These are phyloP conservation scores for Eragrostis curvula DNA, from an alignment of 176 grass and related monocot genomes.

Conservation along the genomic window DNA sequence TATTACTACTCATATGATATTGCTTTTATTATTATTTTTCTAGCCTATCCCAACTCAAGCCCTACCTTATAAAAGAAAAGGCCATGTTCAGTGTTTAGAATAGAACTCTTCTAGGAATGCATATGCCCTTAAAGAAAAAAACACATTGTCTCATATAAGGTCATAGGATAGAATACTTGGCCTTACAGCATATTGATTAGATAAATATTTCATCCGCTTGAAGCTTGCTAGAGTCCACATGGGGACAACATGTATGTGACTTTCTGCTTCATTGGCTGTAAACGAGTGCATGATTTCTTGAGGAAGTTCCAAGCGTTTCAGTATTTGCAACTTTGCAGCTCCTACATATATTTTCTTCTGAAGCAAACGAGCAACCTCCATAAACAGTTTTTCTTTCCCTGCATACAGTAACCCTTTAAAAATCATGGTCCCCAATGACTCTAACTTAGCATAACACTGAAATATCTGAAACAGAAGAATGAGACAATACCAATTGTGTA, in stretches of 20 bases:
- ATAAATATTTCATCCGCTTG: constrained; percentile 85
- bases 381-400: constrained; percentile 93
- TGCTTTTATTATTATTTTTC: not conserved
- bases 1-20: not conserved
- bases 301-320: constrained; percentile 72
- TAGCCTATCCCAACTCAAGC: too few species aligned
- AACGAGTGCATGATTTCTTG: constrained; percentile 89
- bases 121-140: not conserved
- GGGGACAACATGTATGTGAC: constrained; percentile 96
- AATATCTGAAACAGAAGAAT: constrained; percentile 22
- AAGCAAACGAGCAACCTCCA: constrained; percentile 85
- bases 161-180: constrained; percentile 11
- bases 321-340: constrained; percentile 72
- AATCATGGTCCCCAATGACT: not conserved
- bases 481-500: constrained; percentile 87
- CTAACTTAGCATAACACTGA: not conserved
- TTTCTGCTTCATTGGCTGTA: constrained; percentile 90
- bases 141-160: not conserved
- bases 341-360: constrained; percentile 91
- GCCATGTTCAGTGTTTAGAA: not conserved
- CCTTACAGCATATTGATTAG: constrained; percentile 88
- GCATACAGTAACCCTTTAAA: constrained; percentile 19
- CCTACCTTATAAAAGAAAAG: too few species aligned
- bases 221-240: constrained; percentile 98
- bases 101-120: not conserved